Evolutionary conservation across 371 early-diverging fungal genomes (phyloP), one percentile per base, ranked within the genome.

Genomic region (Circinella umbellata): DNA sequence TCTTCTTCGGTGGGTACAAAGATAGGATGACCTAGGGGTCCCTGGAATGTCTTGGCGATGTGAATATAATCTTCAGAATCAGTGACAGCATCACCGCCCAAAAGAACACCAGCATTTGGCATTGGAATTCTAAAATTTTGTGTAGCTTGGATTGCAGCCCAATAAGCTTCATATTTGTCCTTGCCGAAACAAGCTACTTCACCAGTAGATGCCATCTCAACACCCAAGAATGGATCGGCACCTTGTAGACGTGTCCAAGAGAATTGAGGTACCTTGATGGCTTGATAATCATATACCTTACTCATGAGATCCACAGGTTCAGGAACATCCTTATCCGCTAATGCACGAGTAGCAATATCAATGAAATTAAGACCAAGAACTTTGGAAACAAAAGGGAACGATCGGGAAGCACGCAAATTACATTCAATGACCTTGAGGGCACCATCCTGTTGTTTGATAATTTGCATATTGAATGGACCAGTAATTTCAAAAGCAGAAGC

Each of bases 131-230:
- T 87, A 86, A 94, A 95, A 73, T 93, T 94, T 76, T 94, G 95
- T 68, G 93, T 94, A 47, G 96, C 87, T 64, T 90, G 86, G 18
- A 96, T 84, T 9, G 94, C 87, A 9, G 90, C 80, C 69, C 94
- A 82, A 84, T 90, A 96, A 14, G 97, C 96, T 73, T 96, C 95
- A 57, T 91, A 86, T 67, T 94, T 91, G 69, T 94, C 92, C 27
- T 86, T 82, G 42, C 98, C 98, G 69, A 97, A 97, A 82, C 96
- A 96, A 1, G 98, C 98, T 17, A 97, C 96, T 84, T 97, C 98
- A 68, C 98, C 98, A 3, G 98, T 97, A 9, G 95, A 95, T 15
- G 96, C 93, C 97, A 97, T 97, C 77, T 97, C 98, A 53, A 97
- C 98, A 63, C 97, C 96, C 64, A 97, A 86, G 84, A 95, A 89